Base-by-base conservation (phyloP, 768 basidiomycete species). In the Mycena epipterygia region DNA sequence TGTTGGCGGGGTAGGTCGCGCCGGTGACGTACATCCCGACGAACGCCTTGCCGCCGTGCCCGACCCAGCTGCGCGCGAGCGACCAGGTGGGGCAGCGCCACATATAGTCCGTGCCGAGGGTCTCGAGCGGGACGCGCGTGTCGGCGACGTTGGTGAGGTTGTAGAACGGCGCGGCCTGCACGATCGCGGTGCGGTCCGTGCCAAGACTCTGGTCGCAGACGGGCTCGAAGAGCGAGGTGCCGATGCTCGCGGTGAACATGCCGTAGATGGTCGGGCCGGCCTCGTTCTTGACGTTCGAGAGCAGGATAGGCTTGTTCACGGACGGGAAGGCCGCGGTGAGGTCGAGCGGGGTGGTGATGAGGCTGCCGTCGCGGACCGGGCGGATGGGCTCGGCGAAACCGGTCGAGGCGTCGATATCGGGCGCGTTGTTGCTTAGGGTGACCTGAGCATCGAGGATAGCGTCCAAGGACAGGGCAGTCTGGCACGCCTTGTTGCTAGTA, bases 81-180 rank as follows among this genome's bases (percentile, higher is more conserved):
- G 89, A 89, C 91, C 91, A 93, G 33, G 84, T 85, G 19, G 93
- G 82, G 77, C 93, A 94, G 71, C 86, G 88, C 89, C 89, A 94
- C 13, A 90, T 70, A 67, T 89, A 86, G 78, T 95, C 93, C 2
- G 93, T 93, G 51, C 88, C 92, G 25, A 93, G 78, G 27, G 74
- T 64, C 75, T 89, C 83, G 27, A 94, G 82, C 66, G 88, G 87
- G n/a, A 81, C 77, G 32, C 93, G 87, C 32, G 84, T 85, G 76
- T 92, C 92, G 63, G 81, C 72, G 30, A 78, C 74, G 23, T 76
- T 81, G 49, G 76, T 73, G 25, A 79, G 75, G 41, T 73, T 61
- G 78, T 94, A 94, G 75, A 82, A 82, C 3, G 83, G 72, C 14
- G 88, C 88, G 29, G 78, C 73, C 51, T 88, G 74, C 35, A 92